A percentile compares a stretch with the other conserved stretches of the same genome.
These are phyloP conservation scores for Aspergillus sp. DNA, from an alignment of 2,329 filamentous ascomycete genomes.

Conservation along the genomic window DNA sequence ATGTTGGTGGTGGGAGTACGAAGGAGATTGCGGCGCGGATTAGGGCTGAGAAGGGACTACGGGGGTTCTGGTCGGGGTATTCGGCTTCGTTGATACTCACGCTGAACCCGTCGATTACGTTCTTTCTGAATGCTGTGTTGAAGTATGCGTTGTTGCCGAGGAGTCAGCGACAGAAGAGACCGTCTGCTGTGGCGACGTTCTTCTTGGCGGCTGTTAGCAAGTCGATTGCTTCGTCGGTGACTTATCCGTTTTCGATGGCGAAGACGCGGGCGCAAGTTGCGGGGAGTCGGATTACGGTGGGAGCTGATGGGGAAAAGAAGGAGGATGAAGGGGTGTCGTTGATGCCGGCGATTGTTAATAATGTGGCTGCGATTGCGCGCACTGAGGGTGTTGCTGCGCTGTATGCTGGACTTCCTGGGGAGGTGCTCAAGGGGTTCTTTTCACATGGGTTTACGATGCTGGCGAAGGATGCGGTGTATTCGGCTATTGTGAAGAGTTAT, in stretches of 20 bases:
- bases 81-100: slow-evolving; percentile 77
- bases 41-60: slow-evolving; percentile 66
- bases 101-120: slow-evolving; percentile 82
- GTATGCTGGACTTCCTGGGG: slow-evolving; percentile 74
- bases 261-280: slow-evolving; percentile 73
- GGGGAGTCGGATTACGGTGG: slow-evolving; percentile 20
- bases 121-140: slow-evolving; percentile 75
- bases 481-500: slow-evolving; percentile 70
- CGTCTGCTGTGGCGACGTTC: slow-evolving; percentile 60
- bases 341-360: slow-evolving; percentile 61
- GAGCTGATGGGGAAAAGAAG: slow-evolving; percentile 22
- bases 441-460: slow-evolving; percentile 85
- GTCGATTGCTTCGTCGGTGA: slow-evolving; percentile 71
- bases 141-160: slow-evolving; percentile 61
- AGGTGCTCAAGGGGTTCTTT: slow-evolving; percentile 81
- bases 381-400: slow-evolving; percentile 68
- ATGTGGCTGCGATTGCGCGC: slow-evolving; percentile 58
- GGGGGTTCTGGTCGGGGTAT: slow-evolving; percentile 86
- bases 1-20: slow-evolving; percentile 37
- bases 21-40: slow-evolving; percentile 66
- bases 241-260: slow-evolving; percentile 84
- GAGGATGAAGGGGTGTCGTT: slow-evolving; percentile 21
- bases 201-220: slow-evolving; percentile 76
- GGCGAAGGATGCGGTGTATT: slow-evolving; percentile 76
- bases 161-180: slow-evolving; percentile 53